Evolutionary conservation across 768 basidiomycete species (phyloP), one percentile per base, ranked within the genome.

Genomic region (Crassisporium funariophilum): DNA sequence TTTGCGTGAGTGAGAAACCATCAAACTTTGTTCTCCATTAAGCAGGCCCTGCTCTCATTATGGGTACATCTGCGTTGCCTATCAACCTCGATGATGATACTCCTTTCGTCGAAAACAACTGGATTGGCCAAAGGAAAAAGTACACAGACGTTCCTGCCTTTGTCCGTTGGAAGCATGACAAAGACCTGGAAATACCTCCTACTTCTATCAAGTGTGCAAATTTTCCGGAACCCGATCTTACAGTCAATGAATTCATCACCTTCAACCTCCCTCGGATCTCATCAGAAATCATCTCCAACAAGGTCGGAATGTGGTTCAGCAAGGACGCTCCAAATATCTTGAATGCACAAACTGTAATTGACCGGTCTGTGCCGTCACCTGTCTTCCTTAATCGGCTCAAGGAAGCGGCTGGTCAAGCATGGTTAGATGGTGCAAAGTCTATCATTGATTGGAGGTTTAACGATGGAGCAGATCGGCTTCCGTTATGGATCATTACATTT

Each of bases 381-480:
- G 20, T 19, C 12, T 41, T 41, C 25, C 12, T 48, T 5, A 17
- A 15, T 10, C 24, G 12, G 12, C 40, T 48, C 13, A 40, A 41
- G 15, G 21, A 35, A 7, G 48, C 48, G 25, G 13, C 36, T 12
- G 48, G 48, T 38, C 49, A 46, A 17, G 43, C 44, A 13, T 50
- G 49, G 41, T 34, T 43, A n/a, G 41, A 43, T 29, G 25, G 41
- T 17, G 22, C 41, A 21, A n/a, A 16, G 13, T 43, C 41, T 34
- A 29, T 43, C 10, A 20, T 43, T 29, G 41, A 43, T 29, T 25
- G 19, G 31, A 20, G 41, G 10, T 4, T 29, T 29, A 43, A 25
- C 21, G 15, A 31, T 16, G 22, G 22, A 16, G 10, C 15, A 6
- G 27, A 12, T n/a, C 20, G 15, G n/a, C 24, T 43, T 16, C 41